Base-by-base conservation (phyloP, 768 basidiomycete genomes). In the Termitomyces sp. region DNA sequence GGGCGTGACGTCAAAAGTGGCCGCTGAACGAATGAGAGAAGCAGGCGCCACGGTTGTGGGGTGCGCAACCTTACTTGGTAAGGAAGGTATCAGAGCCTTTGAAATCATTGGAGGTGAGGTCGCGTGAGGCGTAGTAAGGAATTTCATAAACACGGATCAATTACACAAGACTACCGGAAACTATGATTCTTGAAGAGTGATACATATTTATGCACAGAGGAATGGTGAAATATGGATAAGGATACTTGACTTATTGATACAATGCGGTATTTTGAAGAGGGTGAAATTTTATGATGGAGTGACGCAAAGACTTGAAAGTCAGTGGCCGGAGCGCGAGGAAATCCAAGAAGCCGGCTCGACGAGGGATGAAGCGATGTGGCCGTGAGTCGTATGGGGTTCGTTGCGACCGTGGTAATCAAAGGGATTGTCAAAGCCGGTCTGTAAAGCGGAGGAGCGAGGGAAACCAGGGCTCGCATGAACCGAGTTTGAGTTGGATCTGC, bases 1-100 rank as follows among this genome's bases (percentile, higher is more conserved):
- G 1, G 92, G 92, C 5, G 90, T 92, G 17, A 85, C 81, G 2
- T 80, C 81, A 21, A 71, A 75, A 5, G 86, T 73, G 21, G 85
- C 83, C 2, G 83, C 78, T 12, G 68, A 71, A 52, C 77, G 92
- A 54, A 94, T 94, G 90, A 72, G 74, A n/a, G 74, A 75, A 45
- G 90, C 84, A 10, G 92, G 92, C 3, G 92, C 92, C 9, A 71
- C 74, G 47, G 82, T 85, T 1, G 85, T 95, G 5, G 93, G 83
- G 2, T 76, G 77, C 59, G 82, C 81, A 11, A 82, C 80, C 14
- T 58, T 80, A 17, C 73, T 81, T 51, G 85, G 85, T 0, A 79
- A 76, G 59, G 69, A 83, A 58, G 84, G 85, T 7, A 73, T 82
- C 4, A 66, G 63, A 45, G 83, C 82, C 12, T 86, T 85, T 58